Base-by-base conservation (phyloP, 306 rosid genomes). In the cucumber (Cucumis sativus) region DNA sequence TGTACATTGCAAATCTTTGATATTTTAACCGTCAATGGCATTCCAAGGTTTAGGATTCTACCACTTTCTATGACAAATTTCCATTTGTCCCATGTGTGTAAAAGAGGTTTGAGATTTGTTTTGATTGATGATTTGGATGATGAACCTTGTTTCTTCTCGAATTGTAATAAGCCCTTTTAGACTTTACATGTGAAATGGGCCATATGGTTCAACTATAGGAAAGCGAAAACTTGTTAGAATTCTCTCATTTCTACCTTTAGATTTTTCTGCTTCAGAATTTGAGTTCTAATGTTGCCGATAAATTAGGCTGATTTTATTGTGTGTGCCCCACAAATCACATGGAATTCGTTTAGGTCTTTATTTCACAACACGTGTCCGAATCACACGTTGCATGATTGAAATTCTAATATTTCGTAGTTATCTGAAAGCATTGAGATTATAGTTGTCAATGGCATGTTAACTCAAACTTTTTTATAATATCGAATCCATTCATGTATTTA, bases 311-410 rank as follows among this genome's bases (percentile, higher is more conserved):
- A 78, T 83, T 41, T 60, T 8, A 13, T 12, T 21, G 21, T 43
- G 49, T 45, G 59, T 51, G 76, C 45, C 15, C 76, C 76, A 72
- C 61, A 17, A 72, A 49, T 79, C 88, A 83, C 91, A 84, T 82
- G 81, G 77, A 67, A 52, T 1, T 81, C 41, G 7, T 33, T 59
- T 25, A 8, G 37, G 11, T 3, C 21, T 69, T 55, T 74, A 41
- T 12, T 30, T 3, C 15, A 9, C 1, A 72, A 81, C 79, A 79
- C 16, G 75, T 84, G 84, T 80, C 47, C 30, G 28, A 52, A 33
- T 83, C 84, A 62, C 58, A 68, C 47, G 58, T 74, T 65, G 21
- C 28, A 64, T n/a, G 55, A 71, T 66, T 14, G 21, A 6, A 57
- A 66, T 37, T n/a, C n/a, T n/a, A n/a, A n/a, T n/a, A n/a, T n/a